Evolutionary conservation across 2,329 filamentous ascomycete species (phyloP).

Genomic region (Calonectria henricotiae): DNA sequence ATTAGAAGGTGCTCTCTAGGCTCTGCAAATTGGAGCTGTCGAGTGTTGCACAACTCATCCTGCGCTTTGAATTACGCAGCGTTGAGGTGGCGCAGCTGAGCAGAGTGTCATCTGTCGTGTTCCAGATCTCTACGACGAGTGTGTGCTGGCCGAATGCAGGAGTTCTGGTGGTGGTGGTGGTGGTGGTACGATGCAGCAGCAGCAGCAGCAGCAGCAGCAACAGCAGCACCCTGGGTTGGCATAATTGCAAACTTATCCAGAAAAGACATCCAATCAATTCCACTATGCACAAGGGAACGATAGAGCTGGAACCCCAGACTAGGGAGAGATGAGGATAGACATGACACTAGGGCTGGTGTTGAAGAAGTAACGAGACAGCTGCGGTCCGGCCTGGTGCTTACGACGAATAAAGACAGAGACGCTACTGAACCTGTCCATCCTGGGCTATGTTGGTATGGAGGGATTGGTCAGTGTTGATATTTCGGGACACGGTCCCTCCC

Average conservation of each 20-base stretch:
- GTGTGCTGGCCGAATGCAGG: conserved; percentile 19
- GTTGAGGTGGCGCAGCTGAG: conserved; percentile 27
- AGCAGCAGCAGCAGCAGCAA: no score
- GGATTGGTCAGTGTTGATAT: conserved; percentile 8
- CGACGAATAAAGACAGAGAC: background rate
- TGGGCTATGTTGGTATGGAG: conserved; percentile 11
- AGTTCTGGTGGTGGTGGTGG: background rate
- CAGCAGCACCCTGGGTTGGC: background rate
- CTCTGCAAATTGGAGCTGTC: conserved; percentile 3
- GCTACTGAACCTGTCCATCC: background rate
- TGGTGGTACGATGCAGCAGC: background rate
- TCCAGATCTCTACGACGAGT: background rate
- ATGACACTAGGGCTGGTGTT: conserved; percentile 9
- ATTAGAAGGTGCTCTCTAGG: background rate
- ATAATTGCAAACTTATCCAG: background rate
- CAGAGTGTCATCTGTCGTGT: background rate
- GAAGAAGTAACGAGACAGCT: conserved; percentile 19
- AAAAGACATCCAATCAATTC: conserved; percentile 14
- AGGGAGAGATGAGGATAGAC: conserved; percentile 19
- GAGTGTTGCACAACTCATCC: conserved; percentile 2
- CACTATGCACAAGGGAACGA: background rate
- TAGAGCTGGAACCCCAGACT: background rate
- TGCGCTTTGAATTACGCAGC: conserved; percentile 21
- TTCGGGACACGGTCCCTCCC: background rate
- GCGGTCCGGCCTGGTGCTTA: background rate